Base-by-base conservation (phyloP, 2,329 filamentous ascomycete species). In the Dactylonectria estremocensis region DNA sequence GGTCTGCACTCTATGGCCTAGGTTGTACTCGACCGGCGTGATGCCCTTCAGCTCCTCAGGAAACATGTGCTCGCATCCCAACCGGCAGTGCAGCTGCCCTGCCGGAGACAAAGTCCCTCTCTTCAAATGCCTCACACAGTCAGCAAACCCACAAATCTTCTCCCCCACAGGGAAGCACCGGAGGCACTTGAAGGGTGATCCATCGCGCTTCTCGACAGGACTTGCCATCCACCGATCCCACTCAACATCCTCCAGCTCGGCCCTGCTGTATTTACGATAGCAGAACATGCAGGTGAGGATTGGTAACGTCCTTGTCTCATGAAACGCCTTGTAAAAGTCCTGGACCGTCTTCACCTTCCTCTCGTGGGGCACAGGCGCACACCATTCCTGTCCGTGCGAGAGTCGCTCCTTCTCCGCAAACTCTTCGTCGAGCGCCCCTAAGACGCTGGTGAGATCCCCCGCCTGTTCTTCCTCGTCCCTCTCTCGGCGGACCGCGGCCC, bases 371-470 rank as follows among this genome's bases (percentile, higher is more conserved):
- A 58, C 55, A 13, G 40, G 55, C 55, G 5, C 18, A 31, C 40
- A 58, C 55, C 55, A 58, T 31, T 24, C 55, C 55, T 3, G 37
- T 16, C 13, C 20, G 18, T 58, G 24, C 2, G 55, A 58, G 5
- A 58, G 37, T 22, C 53, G 6, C 53, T 58, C 56, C 16, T 50
- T 60, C 45, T 60, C 31, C 2, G 16, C 31, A 50, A 60, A 52
- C 18, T 60, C 31, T 35, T 45, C 43, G 16, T 69, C 62, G 7
- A 68, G 35, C 8, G 16, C 37, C 3, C 62, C 3, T n/a, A 68
- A 43, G 31, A 68, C 66, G 46, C 61, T 63, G 37, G 58, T 52
- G 46, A 60, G 45, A 60, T 60, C 57, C 20, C 28, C 14, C 16
- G 24, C 56, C 43, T 50, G 18, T 22, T 59, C 28, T 40, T 59